Evolutionary conservation across 352 stramenopile species (phyloP), one percentile per base, ranked within the genome.

Genomic region (Pythium volutum): DNA sequence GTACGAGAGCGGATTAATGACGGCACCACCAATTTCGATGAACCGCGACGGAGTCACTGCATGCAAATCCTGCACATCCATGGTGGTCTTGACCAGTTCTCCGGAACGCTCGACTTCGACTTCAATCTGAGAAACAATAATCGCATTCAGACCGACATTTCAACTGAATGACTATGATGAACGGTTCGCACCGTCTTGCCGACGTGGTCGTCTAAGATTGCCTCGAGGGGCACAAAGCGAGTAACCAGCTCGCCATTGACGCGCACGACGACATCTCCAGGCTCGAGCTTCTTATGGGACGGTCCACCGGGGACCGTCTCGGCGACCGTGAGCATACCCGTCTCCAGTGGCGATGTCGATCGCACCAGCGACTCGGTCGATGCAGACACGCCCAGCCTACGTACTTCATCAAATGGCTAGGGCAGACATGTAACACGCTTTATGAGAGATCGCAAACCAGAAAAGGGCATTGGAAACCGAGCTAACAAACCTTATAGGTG

Each of bases 1-100:
- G 54, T 96, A 97, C 31, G 87, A 97, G 10, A 97, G 56, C 2
- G 87, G 77, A 48, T 97, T 96, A 43, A 97, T 86, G 5, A 96
- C 81, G 18, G 84, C 88, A 14, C 87, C 87, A 22, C 86, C 87
- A 14, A 96, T 89, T 52, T 96, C 89, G 41, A 97, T 72, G 52
- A 95, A 96, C 1, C 74, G 71, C 2, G 83, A 93, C 16, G 87
- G 87, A 16, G 88, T 97, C 41, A 97, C 75, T 4, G 73, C 76
- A 54, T 97, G 88, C 20, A 97, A 69, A 55, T 97, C 87, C 59
- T 96, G 79, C 15, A 96, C 84, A 20, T 81, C 71, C 26, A 96
- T 48, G 8, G 71, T 76, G 10, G 81, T 69, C 2, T 68, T 78
- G n/a, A 95, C 59, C 14, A 84, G 59, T 38, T 92, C 53, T 9